Base-by-base conservation (phyloP, 1,139 yeast species). In the Meyerozyma smithsonii region DNA sequence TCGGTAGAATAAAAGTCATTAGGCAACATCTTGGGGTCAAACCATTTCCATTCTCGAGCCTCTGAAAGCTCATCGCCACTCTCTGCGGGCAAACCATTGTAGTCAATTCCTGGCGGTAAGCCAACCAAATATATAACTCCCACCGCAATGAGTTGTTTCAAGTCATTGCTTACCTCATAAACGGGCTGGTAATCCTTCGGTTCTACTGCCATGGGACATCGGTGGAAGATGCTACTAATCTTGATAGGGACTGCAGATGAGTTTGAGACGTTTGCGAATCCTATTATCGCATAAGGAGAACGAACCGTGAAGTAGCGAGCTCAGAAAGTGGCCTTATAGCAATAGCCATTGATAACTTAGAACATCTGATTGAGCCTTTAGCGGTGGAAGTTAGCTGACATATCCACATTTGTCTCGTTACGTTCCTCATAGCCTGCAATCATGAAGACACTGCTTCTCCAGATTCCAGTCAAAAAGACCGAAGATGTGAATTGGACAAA, bases 401-500 rank as follows among this genome's bases (percentile, higher is more conserved):
- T n/a, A n/a, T n/a, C n/a, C n/a, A n/a, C 10, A 21, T 21, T 10
- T 7, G 24, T 10, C 7, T 23, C 10, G 10, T 4, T 21, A 8
- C 10, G 24, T 21, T 11, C 3, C 25, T 11, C 10, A 28, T 8
- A 28, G 12, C 8, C 10, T 10, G 11, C 32, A 17, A 46, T 23
- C 16, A 69, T 69, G 74, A 69, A 63, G 47, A 64, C 74, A 4
- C 55, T 54, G 39, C 51, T 70, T 14, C 52, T 71, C 24, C 46
- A 57, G 30, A 54, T 69, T 4, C 76, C 77, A 3, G 45, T 50
- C 10, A 85, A 85, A 60, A 70, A 72, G 36, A 77, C 88, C 5
- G 78, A 73, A 26, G 71, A 64, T 18, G 66, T 80, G 47, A 84
- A 82, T 56, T 86, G 95, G 95, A 50, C 64, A 1, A 64, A 71